Conservation (phyloP, 805 yeast genomes). For the Yarrowia alimentaria region DNA sequence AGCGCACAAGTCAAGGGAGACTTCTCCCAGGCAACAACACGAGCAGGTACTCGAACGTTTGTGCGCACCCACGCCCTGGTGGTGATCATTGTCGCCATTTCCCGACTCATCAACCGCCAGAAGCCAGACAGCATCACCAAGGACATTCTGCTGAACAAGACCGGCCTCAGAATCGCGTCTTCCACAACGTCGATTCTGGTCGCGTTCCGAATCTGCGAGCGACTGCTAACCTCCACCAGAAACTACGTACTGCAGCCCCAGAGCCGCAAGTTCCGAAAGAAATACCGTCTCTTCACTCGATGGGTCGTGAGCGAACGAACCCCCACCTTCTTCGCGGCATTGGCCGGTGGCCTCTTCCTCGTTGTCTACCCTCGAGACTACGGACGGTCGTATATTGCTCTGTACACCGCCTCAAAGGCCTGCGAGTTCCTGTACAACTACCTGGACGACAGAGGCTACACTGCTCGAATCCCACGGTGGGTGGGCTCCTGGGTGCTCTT, state of each 20-base stretch:
- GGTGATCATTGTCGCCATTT: constrained; percentile 28
- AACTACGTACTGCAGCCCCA: constrained; percentile 23
- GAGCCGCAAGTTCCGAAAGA: constrained; percentile 28
- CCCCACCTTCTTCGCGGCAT: constrained; percentile 33
- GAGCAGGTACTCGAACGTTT: constrained; percentile 28
- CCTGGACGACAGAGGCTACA: constrained; percentile 39
- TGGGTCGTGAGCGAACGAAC: constrained; percentile 27
- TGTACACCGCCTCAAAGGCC: constrained; percentile 39
- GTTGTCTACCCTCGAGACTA: constrained; percentile 35
- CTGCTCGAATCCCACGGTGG: constrained; percentile 40
- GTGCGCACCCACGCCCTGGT: constrained; percentile 34
- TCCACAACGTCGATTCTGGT: constrained; percentile 11
- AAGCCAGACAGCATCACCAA: constrained; percentile 14
- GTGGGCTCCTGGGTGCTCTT: constrained; percentile 44
- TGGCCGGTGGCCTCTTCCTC: constrained; percentile 35
- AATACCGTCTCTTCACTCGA: constrained; percentile 19
- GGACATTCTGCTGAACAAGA: constrained; percentile 19
- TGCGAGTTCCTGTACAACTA: constrained; percentile 41
- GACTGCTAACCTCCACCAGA: constrained; percentile 7
- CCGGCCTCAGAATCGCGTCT: constrained; percentile 18
- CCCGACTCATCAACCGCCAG: constrained; percentile 20
- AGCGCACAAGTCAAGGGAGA: constrained; percentile 29
- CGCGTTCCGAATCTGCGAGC: constrained; percentile 18
- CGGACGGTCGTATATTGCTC: constrained; percentile 36
- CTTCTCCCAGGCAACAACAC: constrained; percentile 29